phyloP scores from a whole-genome alignment of 495 filamentous ascomycete genomes.

The Penicillium malachiteum region DNA sequence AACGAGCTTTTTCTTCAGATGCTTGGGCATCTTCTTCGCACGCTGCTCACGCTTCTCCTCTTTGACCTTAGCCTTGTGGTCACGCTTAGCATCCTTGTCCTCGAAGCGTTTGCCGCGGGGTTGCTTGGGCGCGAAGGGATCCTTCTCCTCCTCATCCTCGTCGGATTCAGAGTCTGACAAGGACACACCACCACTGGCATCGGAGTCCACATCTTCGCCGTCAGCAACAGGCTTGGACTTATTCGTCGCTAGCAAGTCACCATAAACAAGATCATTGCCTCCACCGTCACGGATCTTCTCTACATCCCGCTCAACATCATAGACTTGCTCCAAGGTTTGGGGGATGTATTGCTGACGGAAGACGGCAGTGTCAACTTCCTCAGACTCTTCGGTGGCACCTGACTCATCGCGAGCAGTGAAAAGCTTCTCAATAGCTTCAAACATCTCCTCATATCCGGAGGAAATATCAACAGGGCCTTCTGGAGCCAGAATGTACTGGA shows the following conservation, averaged over 20 bases:
- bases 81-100: constrained; percentile 86
- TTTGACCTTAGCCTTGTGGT: constrained; percentile 87
- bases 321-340: constrained; percentile 89
- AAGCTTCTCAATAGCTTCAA: constrained; percentile 49
- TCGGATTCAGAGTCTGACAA: constrained; percentile 47
- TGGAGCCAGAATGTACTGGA: constrained; percentile 70
- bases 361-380: constrained; percentile 81
- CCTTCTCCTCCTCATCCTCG: constrained; percentile 42
- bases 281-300: constrained; percentile 70
- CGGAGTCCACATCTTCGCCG: constrained; percentile 41
- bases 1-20: constrained; percentile 71
- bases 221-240: constrained; percentile 48
- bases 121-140: constrained; percentile 59
- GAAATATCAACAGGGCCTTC: constrained; percentile 51
- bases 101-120: constrained; percentile 87
- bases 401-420: constrained; percentile 43
- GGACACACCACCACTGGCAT: constrained; percentile 49
- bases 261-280: constrained; percentile 74
- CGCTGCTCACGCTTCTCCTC: constrained; percentile 90
- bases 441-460: constrained; percentile 39
- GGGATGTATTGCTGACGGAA: constrained; percentile 96
- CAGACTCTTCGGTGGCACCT: constrained; percentile 37
- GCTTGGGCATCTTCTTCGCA: constrained; percentile 93
- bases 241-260: constrained; percentile 68
- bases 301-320: constrained; percentile 89